Evolutionary conservation across 1,284 basidiomycete genomes (phyloP).

Genomic region (Trichosporon sp.): DNA sequence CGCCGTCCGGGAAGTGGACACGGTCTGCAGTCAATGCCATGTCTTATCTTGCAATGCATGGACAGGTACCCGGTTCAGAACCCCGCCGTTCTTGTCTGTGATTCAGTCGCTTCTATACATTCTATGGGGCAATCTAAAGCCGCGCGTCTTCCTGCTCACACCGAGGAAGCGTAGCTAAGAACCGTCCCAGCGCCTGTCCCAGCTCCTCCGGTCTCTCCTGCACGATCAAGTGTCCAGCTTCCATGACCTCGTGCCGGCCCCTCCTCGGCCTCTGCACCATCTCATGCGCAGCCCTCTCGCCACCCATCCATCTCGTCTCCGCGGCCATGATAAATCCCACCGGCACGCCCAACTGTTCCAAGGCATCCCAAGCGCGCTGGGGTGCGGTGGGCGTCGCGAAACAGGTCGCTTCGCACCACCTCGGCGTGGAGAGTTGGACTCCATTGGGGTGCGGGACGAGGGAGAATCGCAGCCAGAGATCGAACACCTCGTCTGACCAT

Average conservation of each 20-base stretch:
- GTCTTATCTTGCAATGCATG: too few relatives aligned
- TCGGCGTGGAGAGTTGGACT: constrained; percentile 45
- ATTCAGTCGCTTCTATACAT: too few relatives aligned
- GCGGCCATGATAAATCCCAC: constrained; percentile 45
- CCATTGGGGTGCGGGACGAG: constrained; percentile 55
- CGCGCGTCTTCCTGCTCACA: constrained; percentile 22
- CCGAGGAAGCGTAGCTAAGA: constrained; percentile 34
- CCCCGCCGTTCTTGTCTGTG: too few relatives aligned
- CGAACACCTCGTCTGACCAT: constrained; percentile 66
- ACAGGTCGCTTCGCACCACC: constrained; percentile 44
- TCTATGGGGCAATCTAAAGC: background rate
- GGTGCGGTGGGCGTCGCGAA: constrained; percentile 42
- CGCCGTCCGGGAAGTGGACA: too few relatives aligned
- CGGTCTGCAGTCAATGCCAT: too few relatives aligned
- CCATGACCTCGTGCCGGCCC: constrained; percentile 42
- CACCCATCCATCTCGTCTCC: constrained; percentile 37
- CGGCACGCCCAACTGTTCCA: constrained; percentile 39
- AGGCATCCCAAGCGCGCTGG: constrained; percentile 46
- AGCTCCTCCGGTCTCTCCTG: constrained; percentile 49
- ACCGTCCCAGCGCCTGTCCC: constrained; percentile 42
- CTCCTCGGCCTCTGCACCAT: constrained; percentile 43
- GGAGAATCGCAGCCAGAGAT: constrained; percentile 66
- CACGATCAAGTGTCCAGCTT: constrained; percentile 43
- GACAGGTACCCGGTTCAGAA: too few relatives aligned
- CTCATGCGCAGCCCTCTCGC: constrained; percentile 31